Evolutionary conservation across 2,329 filamentous ascomycete species (phyloP).

Genomic region (Colletotrichum endophyticum): DNA sequence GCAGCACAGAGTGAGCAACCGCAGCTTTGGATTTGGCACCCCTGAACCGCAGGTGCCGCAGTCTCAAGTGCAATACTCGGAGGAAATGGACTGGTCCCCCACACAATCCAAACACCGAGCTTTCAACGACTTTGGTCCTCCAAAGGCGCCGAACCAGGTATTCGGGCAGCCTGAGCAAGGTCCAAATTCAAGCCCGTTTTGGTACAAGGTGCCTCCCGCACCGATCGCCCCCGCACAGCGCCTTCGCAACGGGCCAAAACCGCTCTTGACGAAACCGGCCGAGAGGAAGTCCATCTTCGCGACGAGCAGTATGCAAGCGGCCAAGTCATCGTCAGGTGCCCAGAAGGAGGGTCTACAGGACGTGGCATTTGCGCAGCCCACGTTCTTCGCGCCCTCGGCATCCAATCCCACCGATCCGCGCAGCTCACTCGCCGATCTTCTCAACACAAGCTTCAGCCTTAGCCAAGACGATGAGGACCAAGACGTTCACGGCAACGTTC

Average conservation of each 20-base stretch:
- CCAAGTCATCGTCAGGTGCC: not conserved
- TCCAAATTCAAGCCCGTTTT: slow-evolving; percentile 61
- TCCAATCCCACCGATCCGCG: slow-evolving; percentile 40
- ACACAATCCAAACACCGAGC: slow-evolving; percentile 61
- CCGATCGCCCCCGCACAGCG: slow-evolving; percentile 70
- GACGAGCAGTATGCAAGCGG: slow-evolving; percentile 25
- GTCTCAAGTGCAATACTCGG: slow-evolving; percentile 41
- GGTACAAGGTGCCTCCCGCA: slow-evolving; percentile 72
- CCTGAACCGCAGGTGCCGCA: slow-evolving; percentile 21
- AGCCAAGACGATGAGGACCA: slow-evolving; percentile 30
- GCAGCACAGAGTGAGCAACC: slow-evolving; percentile 16
- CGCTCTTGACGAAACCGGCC: slow-evolving; percentile 52
- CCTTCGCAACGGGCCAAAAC: slow-evolving; percentile 65
- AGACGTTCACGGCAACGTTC: not conserved
- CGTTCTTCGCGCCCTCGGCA: slow-evolving; percentile 59
- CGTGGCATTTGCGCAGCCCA: slow-evolving; percentile 62
- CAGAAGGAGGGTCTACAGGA: slow-evolving; percentile 18
- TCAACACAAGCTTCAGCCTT: slow-evolving; percentile 49
- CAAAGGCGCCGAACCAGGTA: slow-evolving; percentile 41
- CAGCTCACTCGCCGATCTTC: slow-evolving; percentile 47
- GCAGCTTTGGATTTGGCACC: slow-evolving; percentile 19
- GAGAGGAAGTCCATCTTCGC: slow-evolving; percentile 59
- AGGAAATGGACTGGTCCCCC: slow-evolving; percentile 79
- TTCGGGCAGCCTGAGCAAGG: slow-evolving; percentile 53
- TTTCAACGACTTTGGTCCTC: slow-evolving; percentile 51